Base-by-base conservation (phyloP, 139 green algal species). In the Astrephomene gubernaculifera region DNA sequence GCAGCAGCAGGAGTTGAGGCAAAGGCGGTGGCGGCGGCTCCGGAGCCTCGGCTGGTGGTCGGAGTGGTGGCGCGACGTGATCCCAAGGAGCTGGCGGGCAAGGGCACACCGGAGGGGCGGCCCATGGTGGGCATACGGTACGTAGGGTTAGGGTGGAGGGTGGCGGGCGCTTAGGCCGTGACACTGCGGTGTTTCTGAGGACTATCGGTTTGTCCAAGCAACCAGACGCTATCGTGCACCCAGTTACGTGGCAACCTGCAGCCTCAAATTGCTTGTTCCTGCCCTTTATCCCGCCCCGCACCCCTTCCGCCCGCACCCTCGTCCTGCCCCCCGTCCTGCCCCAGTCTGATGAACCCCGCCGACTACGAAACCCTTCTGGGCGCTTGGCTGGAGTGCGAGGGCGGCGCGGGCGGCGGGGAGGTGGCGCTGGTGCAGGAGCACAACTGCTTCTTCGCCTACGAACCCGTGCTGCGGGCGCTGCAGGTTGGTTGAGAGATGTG, bases 371-470 rank as follows among this genome's bases (percentile, higher is more conserved):
- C 31, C 17, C 36, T 89, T 36, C 53, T 88, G 44, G 53, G 45
- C 68, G 43, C 60, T 1, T 41, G 35, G 78, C 79, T 78, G 79
- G 69, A 75, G 6, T 76, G 24, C 29, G 69, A 57, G 69, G 69
- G 36, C 38, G 67, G 38, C 10, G 41, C 36, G 1, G 24, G 63
- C 36, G 43, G 43, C 36, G 19, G 19, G 45, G 79, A 85, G 44
- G 43, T 86, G 36, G 73, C 63, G 25, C 36, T 87, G 67, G 43
- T 90, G 36, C 89, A 90, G 79, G 89, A 89, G 36, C 81, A 79
- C 49, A 88, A 87, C 60, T 90, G 71, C 84, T 97, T 94, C 87
- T 97, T 97, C 86, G 91, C 94, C 0, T 96, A 95, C 73, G 89
- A 94, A 63, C 94, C 92, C 0, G 87, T 97, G 31, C 91, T 97